Evolutionary conservation across 2,329 filamentous ascomycete genomes (phyloP), one percentile per base, ranked within the genome.

Genomic region (Aspergillus ochraceoroseus): DNA sequence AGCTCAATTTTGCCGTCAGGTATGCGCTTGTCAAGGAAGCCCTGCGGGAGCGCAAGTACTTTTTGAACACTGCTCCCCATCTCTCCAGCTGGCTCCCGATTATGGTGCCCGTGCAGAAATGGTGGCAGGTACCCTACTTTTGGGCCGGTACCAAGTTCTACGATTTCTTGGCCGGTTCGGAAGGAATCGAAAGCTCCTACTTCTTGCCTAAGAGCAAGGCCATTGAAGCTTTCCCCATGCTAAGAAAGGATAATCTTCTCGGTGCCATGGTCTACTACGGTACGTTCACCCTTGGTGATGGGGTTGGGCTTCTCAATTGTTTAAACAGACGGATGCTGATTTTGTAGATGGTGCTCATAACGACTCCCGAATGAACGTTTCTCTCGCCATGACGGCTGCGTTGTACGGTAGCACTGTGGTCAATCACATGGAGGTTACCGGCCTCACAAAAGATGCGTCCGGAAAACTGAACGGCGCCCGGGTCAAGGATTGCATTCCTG

Each of bases 311-410:
- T 8, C 13, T 30, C 25, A 20, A 14, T 20, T 28, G 12, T 9
- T 30, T n/a, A 19, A 29, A 18, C 18, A 18, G 20, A 28, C 38
- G 28, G 17, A 22, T 20, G 27, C 35, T 43, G 30, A 38, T 35
- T 28, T 15, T 42, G 9, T 34, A 76, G 87, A 94, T 68, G 87
- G 87, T 54, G 86, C 85, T 19, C 87, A 94, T 68, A 94, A 94
- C 59, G 87, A 94, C 64, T 92, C 87, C 13, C 79, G 87, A 34
- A 94, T 94, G 87, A 94, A 94, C 59, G 83, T 92, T 18, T 89
- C 85, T 6, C 73, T 94, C 42, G 87, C 85, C 13, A 86, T 90
- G 79, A 94, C 87, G 12, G 86, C 87, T 41, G 85, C 87, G n/a
- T 70, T 94, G 29, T 94, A 92, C 60, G 87, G 87, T 20, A 79